phyloP scores from a whole-genome alignment of 1,139 yeast species.

The Zhuliangozyma blackwelliae region DNA sequence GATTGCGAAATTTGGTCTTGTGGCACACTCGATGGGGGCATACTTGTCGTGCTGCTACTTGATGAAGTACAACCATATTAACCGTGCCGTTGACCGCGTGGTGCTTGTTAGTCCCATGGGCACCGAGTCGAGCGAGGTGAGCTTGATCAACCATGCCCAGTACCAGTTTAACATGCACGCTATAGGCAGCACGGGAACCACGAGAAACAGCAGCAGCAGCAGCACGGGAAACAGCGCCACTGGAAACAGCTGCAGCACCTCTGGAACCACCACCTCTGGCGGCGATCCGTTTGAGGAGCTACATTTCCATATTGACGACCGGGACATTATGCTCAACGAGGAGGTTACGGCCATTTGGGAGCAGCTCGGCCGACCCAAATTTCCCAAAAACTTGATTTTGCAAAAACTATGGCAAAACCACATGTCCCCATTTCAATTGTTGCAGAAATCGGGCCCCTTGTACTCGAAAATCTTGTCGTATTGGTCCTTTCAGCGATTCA shows the following conservation, averaged over 20 bases:
- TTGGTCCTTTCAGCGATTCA: conserved; percentile 43
- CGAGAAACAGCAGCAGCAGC: no score
- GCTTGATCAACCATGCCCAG: conserved; percentile 30
- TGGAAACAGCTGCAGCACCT: no score
- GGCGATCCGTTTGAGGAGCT: conserved; percentile 28
- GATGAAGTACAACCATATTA: conserved; percentile 32
- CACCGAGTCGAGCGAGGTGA: conserved; percentile 35
- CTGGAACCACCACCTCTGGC: neutral
- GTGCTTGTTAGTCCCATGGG: conserved; percentile 45
- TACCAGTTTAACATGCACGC: conserved; percentile 32
- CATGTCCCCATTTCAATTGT: conserved; percentile 38
- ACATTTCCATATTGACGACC: conserved; percentile 15
- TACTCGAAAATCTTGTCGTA: conserved; percentile 38
- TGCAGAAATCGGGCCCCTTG: conserved; percentile 37
- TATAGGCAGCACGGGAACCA: conserved; percentile 12
- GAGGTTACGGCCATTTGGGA: conserved; percentile 34
- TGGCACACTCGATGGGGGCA: conserved; percentile 47
- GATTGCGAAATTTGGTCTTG: conserved; percentile 25
- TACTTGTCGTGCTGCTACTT: conserved; percentile 38
- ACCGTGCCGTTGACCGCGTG: conserved; percentile 24
- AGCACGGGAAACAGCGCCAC: no score
- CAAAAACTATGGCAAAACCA: conserved; percentile 36
- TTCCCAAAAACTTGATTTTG: conserved; percentile 33
- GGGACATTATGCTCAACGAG: conserved; percentile 13
- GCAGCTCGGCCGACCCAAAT: conserved; percentile 34